Conservation (phyloP, 805 yeast genomes). For the Priceomyces carsonii region DNA sequence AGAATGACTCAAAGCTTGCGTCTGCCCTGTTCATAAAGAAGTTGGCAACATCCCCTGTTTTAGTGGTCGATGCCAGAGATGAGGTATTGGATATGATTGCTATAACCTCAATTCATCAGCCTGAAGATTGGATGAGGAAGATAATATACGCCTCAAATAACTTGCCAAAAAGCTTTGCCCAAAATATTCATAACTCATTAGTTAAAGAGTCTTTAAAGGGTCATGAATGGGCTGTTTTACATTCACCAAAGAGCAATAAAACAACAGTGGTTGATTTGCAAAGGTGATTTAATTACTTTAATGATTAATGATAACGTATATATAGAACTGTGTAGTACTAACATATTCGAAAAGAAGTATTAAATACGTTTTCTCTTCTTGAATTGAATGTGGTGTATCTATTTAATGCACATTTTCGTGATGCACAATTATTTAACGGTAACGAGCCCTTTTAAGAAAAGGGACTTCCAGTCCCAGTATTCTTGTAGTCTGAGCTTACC, state of each 20-base stretch:
- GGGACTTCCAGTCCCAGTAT: constrained; percentile 72
- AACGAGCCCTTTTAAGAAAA: no score
- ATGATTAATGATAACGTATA: constrained; percentile 3
- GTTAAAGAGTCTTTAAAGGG: constrained; percentile 73
- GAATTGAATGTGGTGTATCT: no score
- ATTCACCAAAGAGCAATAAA: constrained; percentile 76
- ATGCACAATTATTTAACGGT: no score
- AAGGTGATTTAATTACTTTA: constrained; percentile 35
- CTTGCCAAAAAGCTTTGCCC: constrained; percentile 78
- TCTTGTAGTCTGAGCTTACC: constrained; percentile 61
- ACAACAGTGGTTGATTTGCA: constrained; percentile 57
- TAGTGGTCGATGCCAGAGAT: constrained; percentile 77
- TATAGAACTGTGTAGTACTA: no score
- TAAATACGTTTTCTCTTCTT: no score
- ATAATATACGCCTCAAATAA: constrained; percentile 77
- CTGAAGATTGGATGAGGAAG: constrained; percentile 81
- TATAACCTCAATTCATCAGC: constrained; percentile 69
- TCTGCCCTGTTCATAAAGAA: constrained; percentile 53
- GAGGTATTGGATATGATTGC: constrained; percentile 85
- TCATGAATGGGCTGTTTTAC: constrained; percentile 71
- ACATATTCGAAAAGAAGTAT: no score
- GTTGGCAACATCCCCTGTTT: constrained; percentile 67
- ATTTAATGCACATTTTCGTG: no score
- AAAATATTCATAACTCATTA: constrained; percentile 69
- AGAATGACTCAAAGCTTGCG: constrained; percentile 68